Conservation (phyloP, 1,284 basidiomycete genomes). For the Pseudozyma thailandica region DNA sequence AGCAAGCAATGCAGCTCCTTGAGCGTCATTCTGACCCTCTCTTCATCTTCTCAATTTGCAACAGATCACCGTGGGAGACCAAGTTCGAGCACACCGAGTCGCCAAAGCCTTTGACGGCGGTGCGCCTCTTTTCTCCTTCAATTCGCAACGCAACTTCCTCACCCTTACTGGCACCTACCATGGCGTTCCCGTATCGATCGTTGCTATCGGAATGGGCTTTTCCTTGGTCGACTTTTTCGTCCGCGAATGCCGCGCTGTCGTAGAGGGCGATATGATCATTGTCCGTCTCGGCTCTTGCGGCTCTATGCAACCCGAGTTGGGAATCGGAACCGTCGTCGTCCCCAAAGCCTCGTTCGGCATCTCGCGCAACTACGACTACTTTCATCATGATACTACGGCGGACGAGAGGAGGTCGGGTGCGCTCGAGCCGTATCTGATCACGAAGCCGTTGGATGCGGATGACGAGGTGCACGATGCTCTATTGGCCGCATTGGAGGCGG, state of each 20-base stretch:
- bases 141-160: constrained; percentile 80
- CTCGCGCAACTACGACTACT: constrained; percentile 79
- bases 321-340: constrained; percentile 79
- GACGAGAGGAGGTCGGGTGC: constrained; percentile 34
- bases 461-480: constrained; percentile 70
- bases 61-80: constrained; percentile 77
- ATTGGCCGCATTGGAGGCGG: constrained; percentile 36
- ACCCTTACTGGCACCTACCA: constrained; percentile 82
- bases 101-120: constrained; percentile 74
- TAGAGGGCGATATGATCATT: constrained; percentile 80
- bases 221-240: constrained; percentile 78
- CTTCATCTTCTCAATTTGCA: background rate
- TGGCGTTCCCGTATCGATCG: constrained; percentile 76
- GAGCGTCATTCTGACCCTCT: background rate
- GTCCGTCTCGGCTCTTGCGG: constrained; percentile 72
- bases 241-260: constrained; percentile 80
- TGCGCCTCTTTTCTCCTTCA: constrained; percentile 72
- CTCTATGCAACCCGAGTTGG: constrained; percentile 74
- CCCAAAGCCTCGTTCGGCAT: constrained; percentile 77
- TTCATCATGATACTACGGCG: constrained; percentile 40
- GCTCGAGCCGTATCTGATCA: constrained; percentile 75
- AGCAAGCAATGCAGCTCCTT: background rate
- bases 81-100: constrained; percentile 76
- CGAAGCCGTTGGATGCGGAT: constrained; percentile 77
- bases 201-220: constrained; percentile 83